phyloP scores from a whole-genome alignment of 495 filamentous ascomycete species.

The Oidiodendron maius region DNA sequence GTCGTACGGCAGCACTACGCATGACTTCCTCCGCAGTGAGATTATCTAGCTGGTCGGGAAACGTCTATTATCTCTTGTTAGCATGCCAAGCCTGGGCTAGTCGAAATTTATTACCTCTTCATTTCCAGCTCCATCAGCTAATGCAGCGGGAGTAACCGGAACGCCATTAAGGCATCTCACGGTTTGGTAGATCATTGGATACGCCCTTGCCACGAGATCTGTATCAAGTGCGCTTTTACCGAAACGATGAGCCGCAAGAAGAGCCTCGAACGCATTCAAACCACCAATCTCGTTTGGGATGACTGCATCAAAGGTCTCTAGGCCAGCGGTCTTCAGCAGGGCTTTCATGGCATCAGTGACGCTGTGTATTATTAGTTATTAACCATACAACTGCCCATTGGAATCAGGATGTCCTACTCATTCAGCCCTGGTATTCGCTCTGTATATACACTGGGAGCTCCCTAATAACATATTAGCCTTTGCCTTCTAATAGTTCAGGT shows the following conservation, averaged over 20 bases:
- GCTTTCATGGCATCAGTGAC: conserved; percentile 23
- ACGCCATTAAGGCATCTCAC: conserved; percentile 41
- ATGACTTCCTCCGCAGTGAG: conserved; percentile 17
- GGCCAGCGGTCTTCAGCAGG: conserved; percentile 7
- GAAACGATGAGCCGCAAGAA: conserved; percentile 42
- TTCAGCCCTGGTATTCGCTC: conserved; percentile 47
- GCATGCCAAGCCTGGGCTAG: background rate
- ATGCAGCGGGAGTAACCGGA: conserved; percentile 13
- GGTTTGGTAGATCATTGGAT: conserved; percentile 49
- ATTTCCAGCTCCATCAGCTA: conserved; percentile 38
- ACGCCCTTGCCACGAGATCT: conserved; percentile 53
- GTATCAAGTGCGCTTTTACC: conserved; percentile 45
- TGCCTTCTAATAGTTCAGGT: conserved; percentile 29
- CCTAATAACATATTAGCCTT: conserved; percentile 34
- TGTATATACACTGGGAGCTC: conserved; percentile 44
- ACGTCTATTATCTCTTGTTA: conserved; percentile 6
- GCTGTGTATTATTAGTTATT: conserved; percentile 6
- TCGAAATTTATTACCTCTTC: conserved; percentile 25
- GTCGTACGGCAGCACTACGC: conserved; percentile 13
- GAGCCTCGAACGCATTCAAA: conserved; percentile 46
- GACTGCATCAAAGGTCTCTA: conserved; percentile 26
- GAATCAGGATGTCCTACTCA: conserved; percentile 34
- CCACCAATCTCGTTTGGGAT: conserved; percentile 51
- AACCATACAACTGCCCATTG: background rate
- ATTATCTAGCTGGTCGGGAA: conserved; percentile 25